A percentile compares a stretch with the other conserved stretches of the same genome.
Evolutionary conservation across 2,329 filamentous ascomycete genomes (phyloP).

Genomic region (Chaetothyriales sp.): DNA sequence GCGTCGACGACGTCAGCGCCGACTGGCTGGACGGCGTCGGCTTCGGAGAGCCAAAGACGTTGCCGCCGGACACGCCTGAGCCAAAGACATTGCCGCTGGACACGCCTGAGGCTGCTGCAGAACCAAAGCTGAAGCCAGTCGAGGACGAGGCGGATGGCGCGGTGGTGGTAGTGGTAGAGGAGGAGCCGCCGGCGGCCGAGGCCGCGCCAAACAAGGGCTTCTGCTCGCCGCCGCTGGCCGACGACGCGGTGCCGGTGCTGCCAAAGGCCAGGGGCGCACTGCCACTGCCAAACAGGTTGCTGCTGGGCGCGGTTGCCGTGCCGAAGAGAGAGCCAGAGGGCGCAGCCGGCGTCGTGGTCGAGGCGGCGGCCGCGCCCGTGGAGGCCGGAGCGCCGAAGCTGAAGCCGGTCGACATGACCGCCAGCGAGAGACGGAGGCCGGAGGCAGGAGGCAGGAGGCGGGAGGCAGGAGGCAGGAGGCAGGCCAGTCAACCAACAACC

Average conservation of each 20-base stretch:
- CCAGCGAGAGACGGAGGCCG: background rate
- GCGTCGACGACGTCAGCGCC: background rate
- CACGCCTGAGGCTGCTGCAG: background rate
- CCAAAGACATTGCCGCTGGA: background rate
- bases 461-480: no score
- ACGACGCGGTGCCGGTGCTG: background rate
- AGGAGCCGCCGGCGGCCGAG: conserved; percentile 18
- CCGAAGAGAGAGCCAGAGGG: conserved; percentile 18
- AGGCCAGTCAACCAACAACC: no score
- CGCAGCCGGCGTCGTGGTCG: conserved; percentile 7
- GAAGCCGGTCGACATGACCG: conserved; percentile 5
- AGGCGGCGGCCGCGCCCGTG: conserved; percentile 4
- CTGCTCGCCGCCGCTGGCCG: background rate
- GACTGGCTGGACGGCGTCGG: background rate
- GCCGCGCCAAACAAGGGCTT: background rate
- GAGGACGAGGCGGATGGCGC: background rate
- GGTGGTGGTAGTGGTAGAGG: conserved; percentile 15
- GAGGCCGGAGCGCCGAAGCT: conserved; percentile 7
- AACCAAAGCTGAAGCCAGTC: background rate
- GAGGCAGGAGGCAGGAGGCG: no score
- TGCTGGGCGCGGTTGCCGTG: conserved; percentile 24
- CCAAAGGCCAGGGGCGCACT: background rate
- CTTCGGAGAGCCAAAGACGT: background rate
- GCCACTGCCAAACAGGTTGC: conserved; percentile 17
- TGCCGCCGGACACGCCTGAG: background rate